phyloP scores from a whole-genome alignment of 805 yeast genomes.

The Nakazawaea ernobii region DNA sequence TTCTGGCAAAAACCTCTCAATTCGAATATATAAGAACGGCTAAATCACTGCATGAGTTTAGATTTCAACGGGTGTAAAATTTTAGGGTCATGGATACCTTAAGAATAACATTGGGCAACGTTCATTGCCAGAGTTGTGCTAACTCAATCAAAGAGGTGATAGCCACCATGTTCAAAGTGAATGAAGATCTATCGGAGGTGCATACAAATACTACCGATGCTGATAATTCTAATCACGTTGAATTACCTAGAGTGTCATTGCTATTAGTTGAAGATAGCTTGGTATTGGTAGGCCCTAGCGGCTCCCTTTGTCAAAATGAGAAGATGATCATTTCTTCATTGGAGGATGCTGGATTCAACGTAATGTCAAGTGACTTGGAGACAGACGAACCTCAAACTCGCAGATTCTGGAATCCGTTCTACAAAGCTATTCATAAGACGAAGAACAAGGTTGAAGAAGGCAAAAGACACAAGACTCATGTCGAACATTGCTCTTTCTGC shows the following conservation, averaged over 20 bases:
- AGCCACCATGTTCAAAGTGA: slow-evolving; percentile 16
- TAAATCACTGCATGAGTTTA: neutral
- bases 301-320: slow-evolving; percentile 16
- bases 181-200: slow-evolving; percentile 16
- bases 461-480: slow-evolving; percentile 26
- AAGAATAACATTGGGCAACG: slow-evolving; percentile 31
- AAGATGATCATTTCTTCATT: slow-evolving; percentile 23
- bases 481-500: slow-evolving; percentile 37
- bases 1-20: slow-evolving; percentile 2
- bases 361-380: slow-evolving; percentile 29
- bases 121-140: slow-evolving; percentile 54
- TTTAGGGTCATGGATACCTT: slow-evolving; percentile 18
- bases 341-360: slow-evolving; percentile 31
- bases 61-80: no score
- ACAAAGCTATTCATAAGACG: slow-evolving; percentile 15
- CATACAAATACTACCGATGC: slow-evolving; percentile 7
- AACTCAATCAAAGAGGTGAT: slow-evolving; percentile 27
- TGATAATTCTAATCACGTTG: neutral
- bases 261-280: slow-evolving; percentile 23
- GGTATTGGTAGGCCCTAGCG: slow-evolving; percentile 20
- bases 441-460: slow-evolving; percentile 15
- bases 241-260: slow-evolving; percentile 15
- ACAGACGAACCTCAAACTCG: slow-evolving; percentile 10
- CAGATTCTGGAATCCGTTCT: slow-evolving; percentile 15
- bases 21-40: neutral